phyloP scores from a whole-genome alignment of 2,329 filamentous ascomycete genomes.

The Phoma sp. region DNA sequence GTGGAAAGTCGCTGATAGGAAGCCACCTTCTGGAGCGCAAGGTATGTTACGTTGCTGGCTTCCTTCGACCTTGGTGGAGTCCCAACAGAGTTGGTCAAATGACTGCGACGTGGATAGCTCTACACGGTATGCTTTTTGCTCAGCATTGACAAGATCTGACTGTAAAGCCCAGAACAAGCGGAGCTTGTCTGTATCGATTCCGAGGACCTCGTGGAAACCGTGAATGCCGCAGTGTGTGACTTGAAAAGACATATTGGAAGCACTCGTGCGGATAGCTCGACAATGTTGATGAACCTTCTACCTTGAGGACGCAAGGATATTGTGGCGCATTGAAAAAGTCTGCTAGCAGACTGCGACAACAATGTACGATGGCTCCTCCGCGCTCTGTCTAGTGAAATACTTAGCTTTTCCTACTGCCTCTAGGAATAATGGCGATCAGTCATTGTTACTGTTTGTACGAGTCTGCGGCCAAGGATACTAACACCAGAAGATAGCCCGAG shows the following conservation, averaged over 20 bases:
- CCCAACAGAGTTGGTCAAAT: conserved; percentile 23
- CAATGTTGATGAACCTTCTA: background rate
- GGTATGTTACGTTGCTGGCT: conserved; percentile 37
- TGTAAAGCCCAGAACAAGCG: conserved; percentile 47
- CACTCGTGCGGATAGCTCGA: background rate
- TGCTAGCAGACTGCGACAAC: background rate
- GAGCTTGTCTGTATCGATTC: conserved; percentile 49
- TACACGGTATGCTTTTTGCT: conserved; percentile 43
- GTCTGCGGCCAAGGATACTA: background rate
- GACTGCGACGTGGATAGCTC: conserved; percentile 20
- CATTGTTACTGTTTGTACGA: background rate
- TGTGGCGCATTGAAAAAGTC: background rate
- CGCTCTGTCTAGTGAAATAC: background rate
- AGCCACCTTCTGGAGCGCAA: conserved; percentile 41
- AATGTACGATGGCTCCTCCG: background rate
- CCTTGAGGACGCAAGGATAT: background rate
- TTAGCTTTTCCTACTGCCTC: background rate
- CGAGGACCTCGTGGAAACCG: conserved; percentile 49
- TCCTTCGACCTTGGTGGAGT: conserved; percentile 27
- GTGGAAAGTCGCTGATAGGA: conserved; percentile 46
- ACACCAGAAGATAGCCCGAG: background rate
- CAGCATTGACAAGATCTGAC: conserved; percentile 35
- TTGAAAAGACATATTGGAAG: conserved; percentile 26
- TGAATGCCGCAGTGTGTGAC: conserved; percentile 49
- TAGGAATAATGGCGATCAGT: background rate